phyloP scores from a whole-genome alignment of 345 rosid species.

The Eucalyptus globulus region DNA sequence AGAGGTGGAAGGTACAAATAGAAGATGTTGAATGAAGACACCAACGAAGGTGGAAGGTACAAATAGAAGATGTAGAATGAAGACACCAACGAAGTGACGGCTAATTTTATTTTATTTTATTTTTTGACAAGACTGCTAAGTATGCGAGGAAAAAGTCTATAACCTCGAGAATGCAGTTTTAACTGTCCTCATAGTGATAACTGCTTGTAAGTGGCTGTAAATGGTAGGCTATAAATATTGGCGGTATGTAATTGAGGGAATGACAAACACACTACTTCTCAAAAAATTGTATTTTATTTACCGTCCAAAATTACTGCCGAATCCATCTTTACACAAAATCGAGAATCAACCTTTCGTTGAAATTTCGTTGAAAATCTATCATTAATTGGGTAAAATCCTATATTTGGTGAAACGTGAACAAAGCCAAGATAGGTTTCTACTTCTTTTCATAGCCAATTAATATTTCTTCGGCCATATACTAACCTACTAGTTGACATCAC shows the following conservation, averaged over 20 bases:
- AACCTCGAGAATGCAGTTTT: background rate
- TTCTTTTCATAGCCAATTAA: no score
- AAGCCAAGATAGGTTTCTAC: no score
- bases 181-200: background rate
- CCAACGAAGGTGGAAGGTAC: background rate
- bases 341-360: background rate
- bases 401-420: background rate
- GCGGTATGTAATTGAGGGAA: background rate
- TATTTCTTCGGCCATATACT: no score
- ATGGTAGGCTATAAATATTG: background rate
- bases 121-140: background rate
- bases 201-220: background rate
- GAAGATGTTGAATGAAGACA: background rate
- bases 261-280: background rate
- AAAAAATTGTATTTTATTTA: background rate
- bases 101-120: no score
- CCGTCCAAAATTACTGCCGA: background rate
- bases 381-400: background rate
- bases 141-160: background rate
- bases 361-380: background rate
- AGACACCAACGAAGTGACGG: background rate
- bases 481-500: no score
- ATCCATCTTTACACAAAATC: background rate
- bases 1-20: no score
- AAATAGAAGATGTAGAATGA: background rate